Evolutionary conservation across 345 rosid genomes (phyloP).

Genomic region (Brassica cretica): DNA sequence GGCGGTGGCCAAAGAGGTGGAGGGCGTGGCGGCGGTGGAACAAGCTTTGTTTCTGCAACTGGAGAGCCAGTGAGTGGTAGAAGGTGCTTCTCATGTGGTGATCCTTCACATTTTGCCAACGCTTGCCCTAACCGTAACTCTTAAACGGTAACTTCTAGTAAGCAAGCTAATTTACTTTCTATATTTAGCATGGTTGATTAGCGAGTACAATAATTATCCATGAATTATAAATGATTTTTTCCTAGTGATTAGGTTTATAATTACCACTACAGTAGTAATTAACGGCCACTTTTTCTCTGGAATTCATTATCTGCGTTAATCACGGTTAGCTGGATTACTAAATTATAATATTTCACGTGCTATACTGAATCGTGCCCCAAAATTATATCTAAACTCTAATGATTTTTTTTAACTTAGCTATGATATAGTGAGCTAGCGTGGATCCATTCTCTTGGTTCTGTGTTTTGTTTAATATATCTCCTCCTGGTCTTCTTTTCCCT

Average conservation of each 20-base stretch:
- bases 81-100: constrained; percentile 76
- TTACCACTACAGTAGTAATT: constrained; percentile 11
- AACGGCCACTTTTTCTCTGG: constrained; percentile 28
- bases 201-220: neutral
- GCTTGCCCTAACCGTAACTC: constrained; percentile 76
- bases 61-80: constrained; percentile 78
- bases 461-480: neutral
- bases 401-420: neutral
- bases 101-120: constrained; percentile 93
- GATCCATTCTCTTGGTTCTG: constrained; percentile 6
- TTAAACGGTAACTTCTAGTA: constrained; percentile 24
- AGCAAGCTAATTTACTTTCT: constrained; percentile 1
- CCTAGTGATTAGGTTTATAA: constrained; percentile 23
- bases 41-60: constrained; percentile 75
- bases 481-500: constrained; percentile 25
- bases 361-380: constrained; percentile 32
- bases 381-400: constrained; percentile 21
- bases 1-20: constrained; percentile 43
- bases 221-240: neutral
- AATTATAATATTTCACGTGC: constrained; percentile 37
- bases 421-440: constrained; percentile 19
- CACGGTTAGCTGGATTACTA: constrained; percentile 31
- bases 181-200: neutral
- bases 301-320: constrained; percentile 27
- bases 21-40: constrained; percentile 42